A percentile compares a stretch with the other conserved stretches of the same genome.
Conservation (phyloP, 2,329 filamentous ascomycete genomes). For the Talaromyces rugulosus region DNA sequence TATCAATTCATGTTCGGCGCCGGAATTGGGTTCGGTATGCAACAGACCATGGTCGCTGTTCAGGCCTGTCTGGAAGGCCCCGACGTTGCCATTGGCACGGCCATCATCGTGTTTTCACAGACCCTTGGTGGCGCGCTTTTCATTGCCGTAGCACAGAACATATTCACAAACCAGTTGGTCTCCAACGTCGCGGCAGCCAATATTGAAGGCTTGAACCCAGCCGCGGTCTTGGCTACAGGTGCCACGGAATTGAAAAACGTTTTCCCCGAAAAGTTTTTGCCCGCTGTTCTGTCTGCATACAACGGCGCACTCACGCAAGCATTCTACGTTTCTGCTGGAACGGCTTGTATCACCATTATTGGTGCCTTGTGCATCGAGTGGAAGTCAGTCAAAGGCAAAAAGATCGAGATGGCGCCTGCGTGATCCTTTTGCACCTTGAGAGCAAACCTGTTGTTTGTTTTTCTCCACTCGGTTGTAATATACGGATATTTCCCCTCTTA, state of each 20-base stretch:
- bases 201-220: constrained; percentile 15
- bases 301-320: constrained; percentile 5
- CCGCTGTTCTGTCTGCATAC: constrained; percentile 7
- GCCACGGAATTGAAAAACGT: constrained; percentile 25
- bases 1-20: constrained; percentile 22
- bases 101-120: constrained; percentile 33
- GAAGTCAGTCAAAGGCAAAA: constrained; percentile 37
- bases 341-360: neutral
- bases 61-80: constrained; percentile 27
- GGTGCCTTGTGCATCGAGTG: constrained; percentile 12
- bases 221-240: constrained; percentile 19
- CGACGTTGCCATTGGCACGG: constrained; percentile 32
- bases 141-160: constrained; percentile 33
- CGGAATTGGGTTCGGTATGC: constrained; percentile 27
- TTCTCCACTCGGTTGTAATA: neutral
- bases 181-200: constrained; percentile 23
- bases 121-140: constrained; percentile 36
- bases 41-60: constrained; percentile 31
- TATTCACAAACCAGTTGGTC: constrained; percentile 33
- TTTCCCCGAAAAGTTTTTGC: constrained; percentile 3
- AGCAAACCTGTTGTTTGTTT: neutral
- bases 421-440: neutral
- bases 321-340: neutral
- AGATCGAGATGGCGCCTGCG: constrained; percentile 20
- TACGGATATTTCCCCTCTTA: neutral